Percentiles rank a stretch among this genome's conserved stretches.
These are phyloP conservation scores for Prunus armeniaca DNA, from an alignment of 306 rosid genomes.

Conservation along the genomic window DNA sequence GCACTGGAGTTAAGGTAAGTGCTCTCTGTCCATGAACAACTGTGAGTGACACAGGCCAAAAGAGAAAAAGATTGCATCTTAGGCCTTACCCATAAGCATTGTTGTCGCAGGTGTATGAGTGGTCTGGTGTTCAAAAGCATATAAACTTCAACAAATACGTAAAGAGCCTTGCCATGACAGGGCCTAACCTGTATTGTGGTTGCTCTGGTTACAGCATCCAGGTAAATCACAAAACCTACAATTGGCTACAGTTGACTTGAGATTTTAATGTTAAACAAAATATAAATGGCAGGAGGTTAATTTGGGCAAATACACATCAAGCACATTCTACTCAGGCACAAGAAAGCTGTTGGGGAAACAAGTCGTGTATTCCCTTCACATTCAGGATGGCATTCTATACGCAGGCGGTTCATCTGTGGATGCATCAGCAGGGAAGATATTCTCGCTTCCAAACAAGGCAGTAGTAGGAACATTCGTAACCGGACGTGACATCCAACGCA, in stretches of 20 bases:
- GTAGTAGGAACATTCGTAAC: slow-evolving; percentile 64
- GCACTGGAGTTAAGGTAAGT: slow-evolving; percentile 82
- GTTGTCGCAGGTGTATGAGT: slow-evolving; percentile 55
- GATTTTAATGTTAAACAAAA: slow-evolving; percentile 6
- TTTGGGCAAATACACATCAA: slow-evolving; percentile 53
- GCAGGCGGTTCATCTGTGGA: slow-evolving; percentile 78
- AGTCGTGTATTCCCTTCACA: slow-evolving; percentile 60
- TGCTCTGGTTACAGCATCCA: slow-evolving; percentile 81
- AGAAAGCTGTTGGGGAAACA: slow-evolving; percentile 82
- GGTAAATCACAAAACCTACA: slow-evolving; percentile 34
- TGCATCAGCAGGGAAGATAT: slow-evolving; percentile 60
- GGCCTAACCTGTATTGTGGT: slow-evolving; percentile 73
- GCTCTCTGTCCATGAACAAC: background rate
- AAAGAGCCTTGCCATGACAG: slow-evolving; percentile 66
- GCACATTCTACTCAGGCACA: slow-evolving; percentile 70
- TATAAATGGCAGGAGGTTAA: slow-evolving; percentile 67
- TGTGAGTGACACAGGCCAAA: background rate
- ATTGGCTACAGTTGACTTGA: background rate
- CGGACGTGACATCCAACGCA: slow-evolving; percentile 64
- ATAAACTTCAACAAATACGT: slow-evolving; percentile 77
- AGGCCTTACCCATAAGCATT: background rate
- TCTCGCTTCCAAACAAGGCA: slow-evolving; percentile 63
- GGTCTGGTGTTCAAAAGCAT: slow-evolving; percentile 63
- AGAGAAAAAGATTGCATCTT: background rate
- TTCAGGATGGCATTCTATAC: slow-evolving; percentile 57